A percentile compares a stretch with the other conserved stretches of the same genome.
phyloP scores from a whole-genome alignment of 768 basidiomycete genomes.

The Infundibulicybe gibba region DNA sequence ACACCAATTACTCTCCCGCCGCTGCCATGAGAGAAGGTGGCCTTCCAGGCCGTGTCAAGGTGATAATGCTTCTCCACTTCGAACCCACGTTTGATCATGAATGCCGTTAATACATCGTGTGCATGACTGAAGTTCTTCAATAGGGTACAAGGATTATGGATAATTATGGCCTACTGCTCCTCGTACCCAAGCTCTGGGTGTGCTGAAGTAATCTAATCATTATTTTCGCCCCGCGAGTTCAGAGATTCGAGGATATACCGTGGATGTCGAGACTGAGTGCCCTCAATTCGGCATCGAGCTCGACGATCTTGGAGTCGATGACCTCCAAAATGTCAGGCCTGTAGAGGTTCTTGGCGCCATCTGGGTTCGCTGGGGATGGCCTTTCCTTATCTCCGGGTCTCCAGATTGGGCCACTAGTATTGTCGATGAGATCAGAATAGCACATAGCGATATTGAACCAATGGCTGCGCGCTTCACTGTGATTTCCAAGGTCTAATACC shows the following conservation, averaged over 20 bases:
- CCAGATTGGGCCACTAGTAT: slow-evolving; percentile 32
- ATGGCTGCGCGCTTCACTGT: no score
- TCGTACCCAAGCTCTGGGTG: slow-evolving; percentile 69
- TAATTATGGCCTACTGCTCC: slow-evolving; percentile 47
- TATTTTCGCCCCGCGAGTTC: not conserved
- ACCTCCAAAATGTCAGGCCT: slow-evolving; percentile 55
- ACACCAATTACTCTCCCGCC: slow-evolving; percentile 73
- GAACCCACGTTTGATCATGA: slow-evolving; percentile 67
- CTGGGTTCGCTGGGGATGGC: slow-evolving; percentile 26
- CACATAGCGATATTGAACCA: no score
- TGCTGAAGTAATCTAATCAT: slow-evolving; percentile 30
- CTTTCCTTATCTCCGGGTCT: slow-evolving; percentile 31
- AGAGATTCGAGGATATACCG: slow-evolving; percentile 30
- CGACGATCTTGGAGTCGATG: slow-evolving; percentile 54
- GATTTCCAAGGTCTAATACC: no score
- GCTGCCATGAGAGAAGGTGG: slow-evolving; percentile 57
- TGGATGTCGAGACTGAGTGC: slow-evolving; percentile 70
- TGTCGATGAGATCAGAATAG: no score
- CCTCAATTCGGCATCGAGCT: slow-evolving; percentile 52
- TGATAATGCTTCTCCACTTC: slow-evolving; percentile 56
- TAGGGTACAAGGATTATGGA: slow-evolving; percentile 3
- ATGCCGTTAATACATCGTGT: slow-evolving; percentile 65
- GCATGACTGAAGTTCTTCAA: slow-evolving; percentile 46
- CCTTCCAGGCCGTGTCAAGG: slow-evolving; percentile 74
- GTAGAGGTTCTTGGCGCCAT: slow-evolving; percentile 30